Percentiles rank a stretch among this genome's conserved stretches.
phyloP scores from a whole-genome alignment of 2,329 filamentous ascomycete genomes.

The Xylariaceae sp. region DNA sequence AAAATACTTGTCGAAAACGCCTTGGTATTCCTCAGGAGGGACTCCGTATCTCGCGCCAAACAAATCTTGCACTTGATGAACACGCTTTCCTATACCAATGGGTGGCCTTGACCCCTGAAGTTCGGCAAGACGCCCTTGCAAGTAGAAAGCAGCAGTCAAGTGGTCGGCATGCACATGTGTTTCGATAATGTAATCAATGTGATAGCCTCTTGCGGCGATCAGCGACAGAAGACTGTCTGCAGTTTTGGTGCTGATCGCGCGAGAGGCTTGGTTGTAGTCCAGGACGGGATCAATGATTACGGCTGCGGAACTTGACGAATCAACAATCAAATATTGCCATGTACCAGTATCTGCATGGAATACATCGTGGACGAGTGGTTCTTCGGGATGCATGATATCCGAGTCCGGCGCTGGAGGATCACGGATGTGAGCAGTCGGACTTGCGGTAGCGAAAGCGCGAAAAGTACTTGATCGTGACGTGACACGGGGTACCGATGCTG shows the following conservation, averaged over 20 bases:
- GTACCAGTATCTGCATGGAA: slow-evolving; percentile 43
- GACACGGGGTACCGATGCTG: background rate
- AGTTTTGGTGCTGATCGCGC: slow-evolving; percentile 53
- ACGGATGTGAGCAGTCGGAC: background rate
- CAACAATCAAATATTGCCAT: slow-evolving; percentile 57
- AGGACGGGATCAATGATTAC: slow-evolving; percentile 60
- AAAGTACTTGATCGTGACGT: background rate
- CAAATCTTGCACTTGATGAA: slow-evolving; percentile 55
- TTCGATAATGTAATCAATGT: slow-evolving; percentile 60
- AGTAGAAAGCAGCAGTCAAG: slow-evolving; percentile 62
- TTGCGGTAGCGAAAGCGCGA: background rate
- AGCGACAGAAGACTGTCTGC: slow-evolving; percentile 59
- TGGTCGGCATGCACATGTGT: slow-evolving; percentile 69
- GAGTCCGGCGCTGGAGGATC: background rate
- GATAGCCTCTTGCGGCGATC: slow-evolving; percentile 52
- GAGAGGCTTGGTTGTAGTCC: slow-evolving; percentile 50
- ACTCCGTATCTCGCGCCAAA: slow-evolving; percentile 59
- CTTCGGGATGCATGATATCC: background rate
- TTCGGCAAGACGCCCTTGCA: slow-evolving; percentile 52
- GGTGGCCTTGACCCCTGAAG: slow-evolving; percentile 43
- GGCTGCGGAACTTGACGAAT: slow-evolving; percentile 47
- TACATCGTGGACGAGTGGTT: slow-evolving; percentile 34
- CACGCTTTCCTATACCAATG: slow-evolving; percentile 62
- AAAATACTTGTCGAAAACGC: slow-evolving; percentile 59
- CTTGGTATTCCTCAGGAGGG: slow-evolving; percentile 47